These are phyloP conservation scores for Botrytis sinoallii DNA, from an alignment of 2,329 filamentous ascomycete species.

Conservation along the genomic window DNA sequence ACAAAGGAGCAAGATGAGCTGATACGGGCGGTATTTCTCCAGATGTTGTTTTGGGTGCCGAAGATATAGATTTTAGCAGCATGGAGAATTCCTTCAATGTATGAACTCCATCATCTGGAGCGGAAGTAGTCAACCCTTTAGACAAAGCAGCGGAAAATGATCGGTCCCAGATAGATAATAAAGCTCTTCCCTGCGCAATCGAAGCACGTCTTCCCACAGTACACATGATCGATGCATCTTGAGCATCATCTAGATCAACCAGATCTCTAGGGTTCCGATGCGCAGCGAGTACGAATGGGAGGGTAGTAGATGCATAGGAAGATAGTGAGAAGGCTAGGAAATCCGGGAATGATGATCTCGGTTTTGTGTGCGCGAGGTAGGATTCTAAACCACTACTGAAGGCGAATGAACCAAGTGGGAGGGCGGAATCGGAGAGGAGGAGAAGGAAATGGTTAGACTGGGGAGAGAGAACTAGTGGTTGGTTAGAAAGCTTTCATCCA, in stretches of 20 bases:
- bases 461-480: conserved; percentile 26
- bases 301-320: conserved; percentile 66
- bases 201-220: conserved; percentile 75
- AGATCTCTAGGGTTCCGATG: conserved; percentile 54
- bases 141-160: conserved; percentile 52
- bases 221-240: conserved; percentile 74
- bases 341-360: conserved; percentile 51
- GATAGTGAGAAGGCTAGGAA: conserved; percentile 71
- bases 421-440: conserved; percentile 75
- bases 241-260: conserved; percentile 64
- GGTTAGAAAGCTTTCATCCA: conserved; percentile 15
- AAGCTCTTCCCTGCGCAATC: conserved; percentile 70
- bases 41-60: conserved; percentile 18
- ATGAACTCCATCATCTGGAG: conserved; percentile 28
- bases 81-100: conserved; percentile 33
- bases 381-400: conserved; percentile 82
- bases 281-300: conserved; percentile 72
- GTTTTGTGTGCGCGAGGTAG: conserved; percentile 66
- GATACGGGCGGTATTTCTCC: conserved; percentile 45
- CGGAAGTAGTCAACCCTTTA: conserved; percentile 17
- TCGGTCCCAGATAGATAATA: conserved; percentile 74
- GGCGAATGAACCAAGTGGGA: conserved; percentile 82
- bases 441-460: conserved; percentile 61
- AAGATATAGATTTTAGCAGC: conserved; percentile 29
- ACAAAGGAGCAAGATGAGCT: conserved; percentile 69